Evolutionary conservation across 2,329 filamentous ascomycete species (phyloP), one percentile per base, ranked within the genome.

Genomic region (Aspergillus tamarii): DNA sequence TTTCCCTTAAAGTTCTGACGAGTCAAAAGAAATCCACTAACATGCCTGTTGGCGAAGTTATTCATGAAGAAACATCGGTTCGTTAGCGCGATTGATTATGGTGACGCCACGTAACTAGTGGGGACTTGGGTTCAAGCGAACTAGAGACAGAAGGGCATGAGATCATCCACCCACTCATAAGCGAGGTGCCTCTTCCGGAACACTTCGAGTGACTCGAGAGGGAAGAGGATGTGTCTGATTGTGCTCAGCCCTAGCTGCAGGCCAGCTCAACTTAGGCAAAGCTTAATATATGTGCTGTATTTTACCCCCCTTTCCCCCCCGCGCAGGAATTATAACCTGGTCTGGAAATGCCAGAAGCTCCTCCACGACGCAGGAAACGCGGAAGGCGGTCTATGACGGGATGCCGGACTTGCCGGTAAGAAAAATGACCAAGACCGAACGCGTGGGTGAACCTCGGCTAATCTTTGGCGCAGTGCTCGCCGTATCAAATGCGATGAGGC

Each of bases 401-500:
- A 16, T 63, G 61, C 54, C 61, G 64, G 4, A 65, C 57, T 16
- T 63, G 61, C 53, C 64, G 64, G 64, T 61, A 58, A 58, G 61
- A 8, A 21, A 23, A 34, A 26, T 4, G 26, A 26, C 4, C 23
- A 26, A 19, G 32, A 54, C n/a, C 36, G 14, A 10, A 10, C 28
- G 12, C 26, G n/a, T 14, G 46, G 14, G 12, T 61, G 3, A n/a
- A 53, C 36, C 43, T 36, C 21, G 36, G 32, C 64, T 55, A 48
- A 65, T 54, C 41, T 58, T 53, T 30, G 39, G 39, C 36, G 12
- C 46, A 65, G 63, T 21, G 34, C 57, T 21, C 61, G 61, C 30
- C 64, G 48, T 2, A 52, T 65, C n/a, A 63, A 63, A 23, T 65
- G 64, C 28, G 64, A 65, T 41, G 64, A 63, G 59, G 46, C 46